Evolutionary conservation across 1,284 basidiomycete species (phyloP), one percentile per base, ranked within the genome.

Genomic region (Lignosus rhinocerotis): DNA sequence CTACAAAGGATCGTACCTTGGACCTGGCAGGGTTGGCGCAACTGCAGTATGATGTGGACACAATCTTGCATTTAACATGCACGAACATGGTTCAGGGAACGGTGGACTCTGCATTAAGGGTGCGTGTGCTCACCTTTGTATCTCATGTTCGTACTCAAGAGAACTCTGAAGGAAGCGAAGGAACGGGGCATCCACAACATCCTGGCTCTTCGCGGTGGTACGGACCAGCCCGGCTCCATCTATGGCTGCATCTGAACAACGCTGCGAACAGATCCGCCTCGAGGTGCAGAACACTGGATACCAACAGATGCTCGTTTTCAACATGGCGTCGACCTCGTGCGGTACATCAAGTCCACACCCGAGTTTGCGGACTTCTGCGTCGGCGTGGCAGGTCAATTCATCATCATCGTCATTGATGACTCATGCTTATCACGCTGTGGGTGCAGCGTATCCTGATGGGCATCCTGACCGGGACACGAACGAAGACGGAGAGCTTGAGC

Each of bases 1-100:
- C 88, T 7, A 99, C 97, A 0, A 92, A 87, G 62, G 92, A 95
- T 34, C 83, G 91, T 49, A 94, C 88, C 69, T 78, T 99, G 50
- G 94, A 96, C 67, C 83, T 99, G 3, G 93, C 92, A 0, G 80
- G 84, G 56, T 71, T 91, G 66, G 83, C 86, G 54, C 84, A 92
- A 71, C 74, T 78, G 8, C 87, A 92, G 53, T 85, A 90, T 72
- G 83, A 82, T 3, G 75, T 93, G 47, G 91, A 95, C 70, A 93
- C 94, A 0, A 85, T 98, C 60, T 77, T 99, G 67, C 97, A 99
- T 79, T 74, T 99, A 64, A 99, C 97, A 16, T 99, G 97, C 77
- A 99, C 97, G 19, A 99, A 99, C 73, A 96, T 97, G 92, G 83
- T 89, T 64, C 84, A 90, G 62, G 93, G 91, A 21, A 87, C 88